Evolutionary conservation across 225 moss, liverwort and hornwort genomes (phyloP).

Genomic region (Anthoceros angustus): DNA sequence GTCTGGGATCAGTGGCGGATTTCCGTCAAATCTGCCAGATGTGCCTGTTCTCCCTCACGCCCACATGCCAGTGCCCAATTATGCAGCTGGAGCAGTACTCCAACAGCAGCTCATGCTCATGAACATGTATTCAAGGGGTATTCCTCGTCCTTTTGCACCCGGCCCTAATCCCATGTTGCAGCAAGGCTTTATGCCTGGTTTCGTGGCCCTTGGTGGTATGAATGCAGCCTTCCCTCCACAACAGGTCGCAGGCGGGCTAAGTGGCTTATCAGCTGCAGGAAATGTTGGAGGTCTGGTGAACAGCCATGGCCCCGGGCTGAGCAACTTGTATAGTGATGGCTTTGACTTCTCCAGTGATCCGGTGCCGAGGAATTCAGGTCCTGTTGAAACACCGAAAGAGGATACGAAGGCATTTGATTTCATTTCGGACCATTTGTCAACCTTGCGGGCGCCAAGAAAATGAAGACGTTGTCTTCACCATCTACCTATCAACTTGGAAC

Average conservation of each 20-base stretch:
- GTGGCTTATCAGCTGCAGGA: background rate
- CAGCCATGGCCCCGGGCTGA: background rate
- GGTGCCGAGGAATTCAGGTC: background rate
- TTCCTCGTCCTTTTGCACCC: background rate
- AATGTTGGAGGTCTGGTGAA: background rate
- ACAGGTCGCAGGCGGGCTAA: background rate
- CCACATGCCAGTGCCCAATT: background rate
- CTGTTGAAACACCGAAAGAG: background rate
- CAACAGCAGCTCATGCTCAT: background rate
- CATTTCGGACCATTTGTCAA: conserved; percentile 3
- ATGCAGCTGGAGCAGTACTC: background rate
- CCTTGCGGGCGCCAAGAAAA: background rate
- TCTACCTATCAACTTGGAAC: no score
- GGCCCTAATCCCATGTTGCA: background rate
- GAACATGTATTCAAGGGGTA: conserved; percentile 3
- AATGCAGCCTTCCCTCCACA: background rate
- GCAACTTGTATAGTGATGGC: background rate
- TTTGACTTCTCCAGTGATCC: conserved; percentile 2
- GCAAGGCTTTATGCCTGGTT: background rate
- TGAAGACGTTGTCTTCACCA: no score
- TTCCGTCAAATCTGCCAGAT: background rate
- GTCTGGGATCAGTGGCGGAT: background rate
- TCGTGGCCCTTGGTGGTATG: background rate
- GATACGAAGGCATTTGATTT: conserved; percentile 2
- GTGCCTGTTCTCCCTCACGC: background rate